Evolutionary conservation across 108 stramenopile genomes (phyloP).

Genomic region (Pseudonitzschia multistriata): DNA sequence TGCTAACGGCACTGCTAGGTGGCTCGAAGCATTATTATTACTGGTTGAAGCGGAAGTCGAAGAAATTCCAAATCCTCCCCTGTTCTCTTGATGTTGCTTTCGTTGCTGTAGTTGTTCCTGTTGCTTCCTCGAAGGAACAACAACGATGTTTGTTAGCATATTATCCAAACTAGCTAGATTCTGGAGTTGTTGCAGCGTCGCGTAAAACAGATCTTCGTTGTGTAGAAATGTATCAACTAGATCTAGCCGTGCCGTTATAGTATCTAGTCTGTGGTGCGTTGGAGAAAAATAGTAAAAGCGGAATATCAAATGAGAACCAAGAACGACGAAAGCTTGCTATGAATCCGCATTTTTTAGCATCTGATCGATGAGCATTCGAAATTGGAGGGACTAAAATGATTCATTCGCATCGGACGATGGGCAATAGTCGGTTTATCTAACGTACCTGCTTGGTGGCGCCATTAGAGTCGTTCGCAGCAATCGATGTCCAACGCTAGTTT

Average conservation of each 20-base stretch:
- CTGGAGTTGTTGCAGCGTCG: slow-evolving; percentile 75
- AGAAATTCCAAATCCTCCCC: slow-evolving; percentile 29
- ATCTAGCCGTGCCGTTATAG: slow-evolving; percentile 81
- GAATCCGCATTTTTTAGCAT: too few relatives aligned
- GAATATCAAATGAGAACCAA: neutral
- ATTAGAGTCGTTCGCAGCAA: slow-evolving; percentile 81
- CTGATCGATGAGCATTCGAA: too few relatives aligned
- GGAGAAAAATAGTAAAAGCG: neutral
- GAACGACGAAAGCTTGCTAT: neutral
- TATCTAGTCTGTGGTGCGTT: slow-evolving; percentile 47
- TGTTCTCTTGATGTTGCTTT: neutral
- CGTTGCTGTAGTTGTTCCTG: slow-evolving; percentile 14
- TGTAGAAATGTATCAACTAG: slow-evolving; percentile 80
- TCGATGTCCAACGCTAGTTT: slow-evolving; percentile 81
- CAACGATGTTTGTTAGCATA: slow-evolving; percentile 76
- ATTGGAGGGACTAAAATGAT: too few relatives aligned
- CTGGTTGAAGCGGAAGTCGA: too few relatives aligned
- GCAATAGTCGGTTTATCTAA: too few relatives aligned
- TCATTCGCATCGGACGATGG: too few relatives aligned
- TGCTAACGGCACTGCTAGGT: neutral
- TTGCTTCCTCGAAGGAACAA: slow-evolving; percentile 40
- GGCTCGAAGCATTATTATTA: neutral
- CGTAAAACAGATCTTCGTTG: slow-evolving; percentile 83
- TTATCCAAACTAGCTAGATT: slow-evolving; percentile 79
- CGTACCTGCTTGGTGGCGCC: slow-evolving; percentile 62